Evolutionary conservation across 2,329 filamentous ascomycete genomes (phyloP), one percentile per base, ranked within the genome.

Genomic region (Trichoderma endophyticum): DNA sequence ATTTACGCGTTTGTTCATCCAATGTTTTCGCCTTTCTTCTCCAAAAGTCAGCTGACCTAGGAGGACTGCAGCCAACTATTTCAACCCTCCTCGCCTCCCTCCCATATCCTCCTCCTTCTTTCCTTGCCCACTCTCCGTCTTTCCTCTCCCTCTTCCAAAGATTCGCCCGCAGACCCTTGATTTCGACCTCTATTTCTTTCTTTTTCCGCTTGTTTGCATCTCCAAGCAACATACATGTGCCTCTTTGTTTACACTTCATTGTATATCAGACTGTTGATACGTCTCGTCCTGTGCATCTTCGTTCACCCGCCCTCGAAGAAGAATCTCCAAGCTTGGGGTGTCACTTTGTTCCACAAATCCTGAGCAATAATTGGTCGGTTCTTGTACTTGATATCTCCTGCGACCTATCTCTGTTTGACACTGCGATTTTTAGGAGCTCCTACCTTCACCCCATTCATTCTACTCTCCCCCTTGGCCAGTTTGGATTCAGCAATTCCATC

Each of bases 211-310:
- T 36, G 18, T 21, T 6, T 61, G 6, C 57, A 21, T 14, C 3
- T 14, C 4, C 28, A 1, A 26, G 2, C 9, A n/a, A 1, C 6
- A 11, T 11, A 1, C 8, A n/a, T n/a, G 8, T 12, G 15, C 1
- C 26, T n/a, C 18, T 59, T n/a, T 15, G 24, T 43, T 43, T 43
- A n/a, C 39, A 43, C 15, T n/a, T 2, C 1, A n/a, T 12, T n/a
- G 15, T 59, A 32, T 32, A 18, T 30, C 18, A 32, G 15, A 28
- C 56, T n/a, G 26, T 32, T 57, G 54, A 8, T n/a, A 21, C 5
- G 2, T 59, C n/a, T 12, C 57, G 6, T 8, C 28, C 5, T 9
- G 3, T 0, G 7, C 12, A 30, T 4, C 30, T 9, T 36, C n/a
- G 28, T 54, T 6, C n/a, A 1, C 30, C 14, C 1, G 2, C 18